Percentiles rank a stretch among this genome's conserved stretches.
Conservation (phyloP, 2,329 filamentous ascomycete species). For the Botryotinia calthae region DNA sequence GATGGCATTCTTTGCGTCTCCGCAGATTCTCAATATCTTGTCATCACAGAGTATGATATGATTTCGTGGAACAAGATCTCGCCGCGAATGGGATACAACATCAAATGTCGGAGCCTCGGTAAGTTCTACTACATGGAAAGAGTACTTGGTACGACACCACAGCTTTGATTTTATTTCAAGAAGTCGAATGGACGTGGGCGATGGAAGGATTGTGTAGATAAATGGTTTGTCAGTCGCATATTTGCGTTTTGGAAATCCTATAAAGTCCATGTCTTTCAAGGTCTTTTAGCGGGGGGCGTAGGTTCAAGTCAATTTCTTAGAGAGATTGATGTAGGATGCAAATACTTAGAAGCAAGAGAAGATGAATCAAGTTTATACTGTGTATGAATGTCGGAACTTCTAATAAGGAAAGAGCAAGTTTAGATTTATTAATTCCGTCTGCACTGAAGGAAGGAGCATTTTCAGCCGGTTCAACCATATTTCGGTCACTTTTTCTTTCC, state of each 20-base stretch:
- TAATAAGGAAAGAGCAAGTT: not conserved
- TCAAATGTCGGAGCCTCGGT: conserved; percentile 5
- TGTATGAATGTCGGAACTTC: not conserved
- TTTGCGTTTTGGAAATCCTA: not conserved
- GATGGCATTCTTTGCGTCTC: conserved; percentile 3
- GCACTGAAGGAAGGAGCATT: not conserved
- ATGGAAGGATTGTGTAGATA: conserved; percentile 9
- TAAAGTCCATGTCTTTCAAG: not conserved
- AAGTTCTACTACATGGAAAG: conserved; percentile 8
- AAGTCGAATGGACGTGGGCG: conserved; percentile 9
- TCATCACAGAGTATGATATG: conserved; percentile 6
- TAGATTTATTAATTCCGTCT: not conserved
- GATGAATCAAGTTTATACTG: not conserved
- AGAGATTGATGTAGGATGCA: not conserved
- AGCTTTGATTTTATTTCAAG: conserved; percentile 11
- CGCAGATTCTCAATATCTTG: not conserved
- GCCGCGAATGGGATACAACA: conserved; percentile 10
- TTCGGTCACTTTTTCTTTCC: not conserved
- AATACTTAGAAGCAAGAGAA: not conserved
- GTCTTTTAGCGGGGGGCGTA: not conserved
- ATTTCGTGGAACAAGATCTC: conserved; percentile 9
- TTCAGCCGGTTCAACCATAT: not conserved
- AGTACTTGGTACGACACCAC: conserved; percentile 5
- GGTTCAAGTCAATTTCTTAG: not conserved
- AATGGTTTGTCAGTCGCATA: not conserved